These are phyloP conservation scores for Lignosus rhinocerotis DNA, from an alignment of 1,284 basidiomycete genomes.

Conservation along the genomic window DNA sequence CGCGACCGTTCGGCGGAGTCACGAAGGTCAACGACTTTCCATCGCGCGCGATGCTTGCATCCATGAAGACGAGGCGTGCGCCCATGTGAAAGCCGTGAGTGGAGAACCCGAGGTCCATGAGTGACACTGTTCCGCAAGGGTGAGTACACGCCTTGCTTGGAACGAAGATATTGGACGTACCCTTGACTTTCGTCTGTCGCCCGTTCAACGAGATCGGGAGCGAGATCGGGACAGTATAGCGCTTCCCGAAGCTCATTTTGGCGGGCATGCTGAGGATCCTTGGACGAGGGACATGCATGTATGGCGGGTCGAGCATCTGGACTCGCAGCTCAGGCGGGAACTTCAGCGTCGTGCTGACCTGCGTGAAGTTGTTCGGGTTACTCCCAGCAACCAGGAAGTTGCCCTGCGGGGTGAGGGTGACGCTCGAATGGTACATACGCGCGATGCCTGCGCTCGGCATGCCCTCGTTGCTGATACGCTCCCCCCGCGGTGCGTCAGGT, in stretches of 20 bases:
- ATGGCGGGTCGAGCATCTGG: slow-evolving; percentile 48
- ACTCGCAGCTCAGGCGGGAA: slow-evolving; percentile 45
- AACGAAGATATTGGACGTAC: background rate
- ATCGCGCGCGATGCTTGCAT: slow-evolving; percentile 36
- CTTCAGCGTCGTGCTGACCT: slow-evolving; percentile 21
- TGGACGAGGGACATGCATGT: slow-evolving; percentile 39
- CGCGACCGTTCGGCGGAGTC: slow-evolving; percentile 44
- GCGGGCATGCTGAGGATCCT: slow-evolving; percentile 35
- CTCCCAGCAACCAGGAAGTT: slow-evolving; percentile 49
- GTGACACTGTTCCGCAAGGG: slow-evolving; percentile 32
- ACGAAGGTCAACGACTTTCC: slow-evolving; percentile 41
- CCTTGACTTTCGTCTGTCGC: background rate
- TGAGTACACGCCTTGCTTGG: background rate
- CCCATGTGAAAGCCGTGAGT: slow-evolving; percentile 48
- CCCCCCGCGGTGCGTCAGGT: slow-evolving; percentile 44
- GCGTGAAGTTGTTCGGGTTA: slow-evolving; percentile 45
- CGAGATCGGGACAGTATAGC: slow-evolving; percentile 37
- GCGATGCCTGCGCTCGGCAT: slow-evolving; percentile 47
- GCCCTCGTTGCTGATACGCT: slow-evolving; percentile 46
- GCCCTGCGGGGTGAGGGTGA: slow-evolving; percentile 40
- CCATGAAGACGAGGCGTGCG: slow-evolving; percentile 48
- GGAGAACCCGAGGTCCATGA: slow-evolving; percentile 51
- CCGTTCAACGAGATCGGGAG: slow-evolving; percentile 23
- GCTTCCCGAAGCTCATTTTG: slow-evolving; percentile 40
- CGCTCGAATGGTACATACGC: slow-evolving; percentile 45